These are phyloP conservation scores for Suillus americanus DNA, from an alignment of 768 basidiomycete genomes.

Conservation along the genomic window DNA sequence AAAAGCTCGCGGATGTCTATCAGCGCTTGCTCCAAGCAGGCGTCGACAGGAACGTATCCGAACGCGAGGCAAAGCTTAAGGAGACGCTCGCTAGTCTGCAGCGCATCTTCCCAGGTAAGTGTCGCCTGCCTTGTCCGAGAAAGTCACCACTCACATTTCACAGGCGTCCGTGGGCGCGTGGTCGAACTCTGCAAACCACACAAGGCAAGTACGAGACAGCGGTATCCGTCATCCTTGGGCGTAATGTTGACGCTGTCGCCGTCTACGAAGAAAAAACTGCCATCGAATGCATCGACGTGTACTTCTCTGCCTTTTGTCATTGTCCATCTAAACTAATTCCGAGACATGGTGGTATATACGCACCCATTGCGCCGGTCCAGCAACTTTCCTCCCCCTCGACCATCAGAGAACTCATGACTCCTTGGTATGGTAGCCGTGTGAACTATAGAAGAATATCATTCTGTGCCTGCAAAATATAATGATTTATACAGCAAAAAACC, in stretches of 20 bases:
- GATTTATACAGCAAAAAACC: too few species aligned
- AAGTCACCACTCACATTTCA: background rate
- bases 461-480: too few species aligned
- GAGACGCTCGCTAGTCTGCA: conserved; percentile 84
- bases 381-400: conserved; percentile 84
- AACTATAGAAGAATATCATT: too few species aligned
- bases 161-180: conserved; percentile 90
- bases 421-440: too few species aligned
- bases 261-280: conserved; percentile 97
- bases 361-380: conserved; percentile 91
- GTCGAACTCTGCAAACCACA: conserved; percentile 92
- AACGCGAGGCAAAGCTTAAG: conserved; percentile 79
- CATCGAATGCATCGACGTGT: conserved; percentile 91
- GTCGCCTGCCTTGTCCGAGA: background rate
- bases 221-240: conserved; percentile 87
- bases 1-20: conserved; percentile 82
- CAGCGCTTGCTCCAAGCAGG: conserved; percentile 87
- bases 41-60: conserved; percentile 83
- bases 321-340: background rate
- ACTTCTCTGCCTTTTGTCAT: background rate
- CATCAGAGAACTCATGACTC: too few species aligned
- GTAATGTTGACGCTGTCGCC: conserved; percentile 93
- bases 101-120: conserved; percentile 81
- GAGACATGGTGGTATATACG: conserved; percentile 73
- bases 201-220: conserved; percentile 90